Base-by-base conservation (phyloP, 495 filamentous ascomycete genomes). In the Acidomyces sp. region DNA sequence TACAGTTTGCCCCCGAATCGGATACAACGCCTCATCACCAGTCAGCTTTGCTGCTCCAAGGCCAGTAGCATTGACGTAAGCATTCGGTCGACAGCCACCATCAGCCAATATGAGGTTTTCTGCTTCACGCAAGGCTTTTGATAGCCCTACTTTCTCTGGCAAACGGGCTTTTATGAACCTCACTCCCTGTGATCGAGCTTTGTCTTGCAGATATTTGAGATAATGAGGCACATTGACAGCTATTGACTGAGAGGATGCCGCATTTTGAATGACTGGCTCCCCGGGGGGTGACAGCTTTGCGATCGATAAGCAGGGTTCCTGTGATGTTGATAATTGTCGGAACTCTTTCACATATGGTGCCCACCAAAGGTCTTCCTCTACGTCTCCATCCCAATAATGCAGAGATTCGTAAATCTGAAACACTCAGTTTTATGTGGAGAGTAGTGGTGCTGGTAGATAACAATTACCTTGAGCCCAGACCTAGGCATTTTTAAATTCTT, bases 11-110 rank as follows among this genome's bases (percentile, higher is more conserved):
- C 59, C 59, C 0, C 51, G 41, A 30, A 59, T 59, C 3, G 59
- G 59, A 35, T 49, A 52, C 35, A 62, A 41, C n/a, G 33, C 33
- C 9, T 36, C 13, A 39, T 62, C 59, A 1, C 37, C 37, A 16
- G 52, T 53, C 3, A 62, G 43, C 17, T 37, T 44, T 11, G 31
- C 37, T 11, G 59, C 58, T 3, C 47, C 54, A 4, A 62, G 25
- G 16, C 58, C 59, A 0, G 59, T 59, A 18, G 56, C 57, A 34
- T 62, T 62, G 21, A 61, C 43, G 41, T 54, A 58, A n/a, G 41
- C 39, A 11, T 48, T 41, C 18, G 30, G 34, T 5, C 30, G 22
- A 10, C 34, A 3, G 30, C 42, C 24, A 5, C 38, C 42, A 11
- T 19, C 4, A 0, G 2, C 20, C 13, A 18, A 12, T 6, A 43